Base-by-base conservation (phyloP, 1,139 yeast genomes). In the Yamadazyma membranifaciens region DNA sequence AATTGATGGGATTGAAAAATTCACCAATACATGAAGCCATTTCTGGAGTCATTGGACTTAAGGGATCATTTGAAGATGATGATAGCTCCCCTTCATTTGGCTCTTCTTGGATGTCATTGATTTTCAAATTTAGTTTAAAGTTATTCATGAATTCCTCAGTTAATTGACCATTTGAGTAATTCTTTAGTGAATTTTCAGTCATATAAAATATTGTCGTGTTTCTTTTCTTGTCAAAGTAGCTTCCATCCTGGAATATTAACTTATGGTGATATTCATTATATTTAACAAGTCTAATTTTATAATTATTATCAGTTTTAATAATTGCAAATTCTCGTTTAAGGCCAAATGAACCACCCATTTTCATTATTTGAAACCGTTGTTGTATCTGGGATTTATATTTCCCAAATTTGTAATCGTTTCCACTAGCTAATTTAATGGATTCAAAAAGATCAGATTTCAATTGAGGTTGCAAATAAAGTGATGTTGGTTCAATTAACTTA, bases 281-380 rank as follows among this genome's bases (percentile, higher is more conserved):
- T 28, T 40, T 40, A 17, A 38, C 17, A 4, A 42, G 25, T 22
- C 34, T 39, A 5, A 43, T 24, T n/a, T 24, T 33, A 6, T 34
- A 24, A 14, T 35, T 35, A 4, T 20, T 25, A n/a, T 37, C 38
- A 6, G 44, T 44, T 29, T 14, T 34, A 11, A 44, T 15, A 10
- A 42, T 33, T 17, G 40, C 40, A 33, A 28, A 38, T 17, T 44
- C 47, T 2, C 27, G 17, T 26, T 31, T 17, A n/a, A 42, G 42
- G 14, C 24, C 13, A 25, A 10, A 9, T 2, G 44, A 37, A 4
- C 50, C 50, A 6, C 36, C 38, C 20, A 42, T 37, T 16, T 36
- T 42, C 3, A 37, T 16, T 3, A 44, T 16, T 20, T 31, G 36
- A 28, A 45, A 44, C 13, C 27, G 17, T 17, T 37, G 6, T 25